These are phyloP conservation scores for Hypoxylon rubiginosum DNA, from an alignment of 2,329 filamentous ascomycete genomes.

Conservation along the genomic window DNA sequence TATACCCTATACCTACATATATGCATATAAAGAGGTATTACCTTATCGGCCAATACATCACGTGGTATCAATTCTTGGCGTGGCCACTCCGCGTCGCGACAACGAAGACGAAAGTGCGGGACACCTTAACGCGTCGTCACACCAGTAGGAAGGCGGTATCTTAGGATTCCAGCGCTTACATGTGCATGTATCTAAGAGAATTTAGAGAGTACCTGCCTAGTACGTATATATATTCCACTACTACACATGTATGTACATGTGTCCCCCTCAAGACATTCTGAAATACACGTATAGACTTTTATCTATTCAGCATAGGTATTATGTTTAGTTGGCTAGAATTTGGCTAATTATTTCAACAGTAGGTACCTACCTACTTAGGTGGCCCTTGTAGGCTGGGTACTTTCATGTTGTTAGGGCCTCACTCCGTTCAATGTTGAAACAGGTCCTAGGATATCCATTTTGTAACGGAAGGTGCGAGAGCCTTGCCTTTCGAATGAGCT, in stretches of 20 bases:
- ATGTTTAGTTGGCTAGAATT: background rate
- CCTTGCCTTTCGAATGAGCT: background rate
- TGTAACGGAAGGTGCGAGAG: background rate
- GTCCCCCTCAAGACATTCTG: background rate
- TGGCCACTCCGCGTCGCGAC: conserved; percentile 5
- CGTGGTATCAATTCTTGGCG: background rate
- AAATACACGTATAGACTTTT: background rate
- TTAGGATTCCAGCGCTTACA: background rate
- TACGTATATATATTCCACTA: too few relatives aligned
- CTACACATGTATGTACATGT: background rate
- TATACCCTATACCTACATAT: background rate
- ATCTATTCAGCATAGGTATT: too few relatives aligned
- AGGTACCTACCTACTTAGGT: background rate
- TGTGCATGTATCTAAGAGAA: too few relatives aligned
- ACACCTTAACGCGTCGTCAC: background rate
- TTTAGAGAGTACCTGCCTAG: too few relatives aligned
- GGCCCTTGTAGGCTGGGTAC: background rate
- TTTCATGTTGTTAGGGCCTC: background rate
- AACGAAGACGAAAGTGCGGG: background rate
- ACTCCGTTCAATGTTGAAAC: too few relatives aligned
- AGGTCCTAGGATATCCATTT: too few relatives aligned
- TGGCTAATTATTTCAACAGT: too few relatives aligned
- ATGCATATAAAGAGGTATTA: background rate
- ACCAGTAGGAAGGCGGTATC: background rate
- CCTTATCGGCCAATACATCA: background rate